Base-by-base conservation (phyloP, 805 yeast genomes). In the Candida silvicultrix region DNA sequence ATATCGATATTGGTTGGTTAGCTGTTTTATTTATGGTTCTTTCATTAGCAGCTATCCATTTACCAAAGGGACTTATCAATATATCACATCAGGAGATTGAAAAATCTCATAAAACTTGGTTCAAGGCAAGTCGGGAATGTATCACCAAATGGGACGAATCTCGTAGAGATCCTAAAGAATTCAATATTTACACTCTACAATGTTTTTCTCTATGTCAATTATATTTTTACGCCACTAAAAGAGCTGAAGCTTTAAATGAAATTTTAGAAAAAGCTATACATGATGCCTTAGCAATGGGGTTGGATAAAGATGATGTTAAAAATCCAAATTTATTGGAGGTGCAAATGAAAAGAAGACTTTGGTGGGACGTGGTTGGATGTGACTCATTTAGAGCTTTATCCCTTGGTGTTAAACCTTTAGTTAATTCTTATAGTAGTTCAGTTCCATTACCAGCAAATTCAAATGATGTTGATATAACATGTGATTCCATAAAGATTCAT, bases 391-490 rank as follows among this genome's bases (percentile, higher is more conserved):
- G 59, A 38, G 51, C 62, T 0, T 39, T 59, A 18, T 52, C 59
- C 2, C 28, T 59, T 5, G 62, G 62, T 36, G 49, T 46, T 1
- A 56, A 53, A 41, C 63, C 63, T 5, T 22, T 41, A 20, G 53
- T 59, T 12, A 43, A 47, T 5, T 55, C 62, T 5, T 57, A 55
- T 38, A 38, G 40, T 21, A 56, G 64, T 19, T 35, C 34, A 2
- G 67, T 64, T 1, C 67, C 69, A 15, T 57, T 58, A 43, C 68
- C 67, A 4, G 54, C 65, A 7, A 65, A 65, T 43, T 55, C 56
- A 32, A 54, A 64, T 40, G 69, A 65, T 48, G 46, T 39, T 4
- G 65, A 63, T 38, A 54, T 65, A 29, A 54, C 58, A 5, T 49
- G 51, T 10, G 55, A 55, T n/a, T 49, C 52, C 5, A 50, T 58